phyloP scores from a whole-genome alignment of 2,329 filamentous ascomycete species.

The Ascochyta lentis region DNA sequence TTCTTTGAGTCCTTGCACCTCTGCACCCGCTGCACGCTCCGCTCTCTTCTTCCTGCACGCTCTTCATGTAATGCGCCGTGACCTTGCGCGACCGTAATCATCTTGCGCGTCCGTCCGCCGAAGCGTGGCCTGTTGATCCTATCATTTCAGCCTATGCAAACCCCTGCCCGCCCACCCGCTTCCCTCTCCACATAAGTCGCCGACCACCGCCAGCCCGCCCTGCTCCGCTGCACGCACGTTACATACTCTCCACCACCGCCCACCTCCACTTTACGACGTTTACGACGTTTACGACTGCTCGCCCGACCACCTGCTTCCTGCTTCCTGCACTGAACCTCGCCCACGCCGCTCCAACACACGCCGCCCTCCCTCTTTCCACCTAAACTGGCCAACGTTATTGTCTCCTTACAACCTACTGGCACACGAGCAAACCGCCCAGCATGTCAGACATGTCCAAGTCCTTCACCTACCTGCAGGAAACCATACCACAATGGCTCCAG shows the following conservation, averaged over 20 bases:
- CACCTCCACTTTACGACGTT: constrained; percentile 10
- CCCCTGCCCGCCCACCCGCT: constrained; percentile 35
- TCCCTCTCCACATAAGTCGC: constrained; percentile 34
- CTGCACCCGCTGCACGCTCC: constrained; percentile 24
- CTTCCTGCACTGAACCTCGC: background rate
- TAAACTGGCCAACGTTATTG: constrained; percentile 3
- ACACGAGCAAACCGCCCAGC: constrained; percentile 14
- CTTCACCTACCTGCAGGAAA: constrained; percentile 48
- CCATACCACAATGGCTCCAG: constrained; percentile 48
- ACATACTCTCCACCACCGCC: constrained; percentile 13
- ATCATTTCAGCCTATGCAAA: constrained; percentile 29
- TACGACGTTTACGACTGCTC: constrained; percentile 20
- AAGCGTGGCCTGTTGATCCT: constrained; percentile 34
- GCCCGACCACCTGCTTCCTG: constrained; percentile 20
- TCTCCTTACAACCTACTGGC: background rate
- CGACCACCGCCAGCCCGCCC: constrained; percentile 15
- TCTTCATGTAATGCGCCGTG: constrained; percentile 38
- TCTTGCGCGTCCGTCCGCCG: constrained; percentile 33
- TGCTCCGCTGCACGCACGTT: constrained; percentile 19
- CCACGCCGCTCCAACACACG: constrained; percentile 8
- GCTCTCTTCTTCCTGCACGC: constrained; percentile 23
- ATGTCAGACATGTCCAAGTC: constrained; percentile 50
- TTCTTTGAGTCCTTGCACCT: constrained; percentile 23
- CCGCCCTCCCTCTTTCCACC: background rate
- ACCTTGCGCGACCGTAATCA: constrained; percentile 31